Base-by-base conservation (phyloP, 2,329 filamentous ascomycete genomes). In the Colletotrichum sp. region DNA sequence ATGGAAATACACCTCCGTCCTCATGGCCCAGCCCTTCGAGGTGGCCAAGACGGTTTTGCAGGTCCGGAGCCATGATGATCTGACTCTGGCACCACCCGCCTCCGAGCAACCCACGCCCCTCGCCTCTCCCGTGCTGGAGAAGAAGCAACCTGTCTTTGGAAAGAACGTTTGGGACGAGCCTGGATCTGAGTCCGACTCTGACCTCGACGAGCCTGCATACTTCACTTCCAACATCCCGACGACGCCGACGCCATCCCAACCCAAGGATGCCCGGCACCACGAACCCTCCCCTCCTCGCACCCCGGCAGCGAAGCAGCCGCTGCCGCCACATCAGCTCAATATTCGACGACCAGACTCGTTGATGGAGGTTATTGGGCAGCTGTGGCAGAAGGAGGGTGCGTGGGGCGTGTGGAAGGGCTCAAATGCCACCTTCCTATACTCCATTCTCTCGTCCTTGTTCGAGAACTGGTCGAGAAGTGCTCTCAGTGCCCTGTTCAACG, bases 401-500 rank as follows among this genome's bases (percentile, higher is more conserved):
- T 96, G 96, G 90, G 97, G 97, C 6, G 93, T 98, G 7, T 99
- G 96, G 96, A 98, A 98, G 84, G 93, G 94, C 10, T 95, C 96
- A 49, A 99, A 99, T 83, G 92, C 95, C 16, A 98, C 96, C 2
- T 99, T 99, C 81, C 89, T 99, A 66, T 98, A 99, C 86, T 95
- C 93, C 0, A 92, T 98, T 63, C 89, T 99, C 21, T 92, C 96
- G 77, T 95, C 95, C 13, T 93, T 98, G 9, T 87, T 98, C 34
- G 97, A 99, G 83, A 96, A 95, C 80, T 99, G 98, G 93, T 95
- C 96, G 12, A 92, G 96, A 80, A 97, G 95, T 81, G 90, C 98
- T 68, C 89, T 99, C n/a, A 95, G 95, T 60, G 96, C 97, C 2
- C 89, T 99, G 8, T 90, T 99, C 79, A 98, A 98, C 78, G 91